Evolutionary conservation across 1,284 basidiomycete genomes (phyloP).

Genomic region (Naganishia sp.): DNA sequence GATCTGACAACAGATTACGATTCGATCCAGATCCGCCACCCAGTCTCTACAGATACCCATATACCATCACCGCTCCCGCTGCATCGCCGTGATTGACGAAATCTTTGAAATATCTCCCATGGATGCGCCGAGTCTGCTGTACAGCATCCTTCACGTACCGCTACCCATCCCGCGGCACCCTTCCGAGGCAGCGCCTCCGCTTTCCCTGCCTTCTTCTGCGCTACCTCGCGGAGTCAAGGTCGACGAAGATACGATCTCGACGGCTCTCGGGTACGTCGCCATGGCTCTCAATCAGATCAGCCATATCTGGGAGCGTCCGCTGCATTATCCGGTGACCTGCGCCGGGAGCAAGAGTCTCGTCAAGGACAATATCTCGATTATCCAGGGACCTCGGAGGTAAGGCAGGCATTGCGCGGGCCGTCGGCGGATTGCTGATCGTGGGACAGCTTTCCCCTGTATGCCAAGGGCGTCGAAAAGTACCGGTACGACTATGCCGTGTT

Average conservation of each 20-base stretch:
- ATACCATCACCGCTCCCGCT: conserved; percentile 24
- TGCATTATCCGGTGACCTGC: conserved; percentile 86
- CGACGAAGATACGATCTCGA: conserved; percentile 79
- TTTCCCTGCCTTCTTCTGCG: conserved; percentile 65
- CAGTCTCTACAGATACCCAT: conserved; percentile 10
- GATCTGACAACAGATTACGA: not conserved
- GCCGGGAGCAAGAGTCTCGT: conserved; percentile 84
- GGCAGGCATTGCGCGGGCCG: conserved; percentile 53
- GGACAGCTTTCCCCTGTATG: conserved; percentile 87
- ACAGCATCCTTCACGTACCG: conserved; percentile 76
- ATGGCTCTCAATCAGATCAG: conserved; percentile 78
- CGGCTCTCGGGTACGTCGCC: conserved; percentile 83
- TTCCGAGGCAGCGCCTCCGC: conserved; percentile 81
- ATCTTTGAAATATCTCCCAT: conserved; percentile 87
- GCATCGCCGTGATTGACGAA: conserved; percentile 58
- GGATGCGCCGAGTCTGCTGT: conserved; percentile 76
- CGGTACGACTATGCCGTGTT: conserved; percentile 98
- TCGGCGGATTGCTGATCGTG: not conserved
- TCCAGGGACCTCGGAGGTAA: conserved; percentile 89
- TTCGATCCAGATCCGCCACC: not conserved
- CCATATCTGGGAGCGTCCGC: conserved; percentile 70
- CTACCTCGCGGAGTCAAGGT: conserved; percentile 57
- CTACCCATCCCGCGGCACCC: conserved; percentile 75
- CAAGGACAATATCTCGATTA: conserved; percentile 84
- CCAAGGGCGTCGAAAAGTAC: conserved; percentile 90